Evolutionary conservation across 2,329 filamentous ascomycete genomes (phyloP).

Genomic region (Phyllosticta citribraziliensis): DNA sequence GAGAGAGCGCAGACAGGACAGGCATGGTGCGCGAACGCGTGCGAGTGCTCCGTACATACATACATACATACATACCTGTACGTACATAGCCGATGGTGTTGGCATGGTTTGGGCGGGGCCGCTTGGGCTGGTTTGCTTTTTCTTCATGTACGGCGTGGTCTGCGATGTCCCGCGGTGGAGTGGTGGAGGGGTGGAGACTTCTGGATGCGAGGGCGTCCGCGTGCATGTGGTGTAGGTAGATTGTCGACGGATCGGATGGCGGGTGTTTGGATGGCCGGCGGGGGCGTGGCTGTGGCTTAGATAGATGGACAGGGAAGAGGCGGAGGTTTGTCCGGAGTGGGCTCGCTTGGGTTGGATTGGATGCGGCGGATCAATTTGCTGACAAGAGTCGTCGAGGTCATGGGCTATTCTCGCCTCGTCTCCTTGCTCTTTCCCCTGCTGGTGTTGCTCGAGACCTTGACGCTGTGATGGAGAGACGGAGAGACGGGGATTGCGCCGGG

Average conservation of each 20-base stretch:
- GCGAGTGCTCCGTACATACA: not conserved
- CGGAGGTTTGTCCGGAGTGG: not conserved
- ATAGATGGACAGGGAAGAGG: not conserved
- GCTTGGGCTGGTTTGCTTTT: not conserved
- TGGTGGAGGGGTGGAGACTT: not conserved
- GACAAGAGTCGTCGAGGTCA: too few relatives aligned
- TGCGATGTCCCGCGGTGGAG: not conserved
- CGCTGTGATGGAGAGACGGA: not conserved
- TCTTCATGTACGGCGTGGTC: not conserved
- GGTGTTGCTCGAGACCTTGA: too few relatives aligned
- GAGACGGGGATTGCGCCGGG: not conserved
- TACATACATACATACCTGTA: not conserved
- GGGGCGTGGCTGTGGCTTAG: not conserved
- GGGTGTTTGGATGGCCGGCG: not conserved
- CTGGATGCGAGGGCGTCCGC: not conserved
- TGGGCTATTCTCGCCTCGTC: too few relatives aligned
- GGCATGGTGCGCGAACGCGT: not conserved
- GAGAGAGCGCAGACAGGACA: too few relatives aligned
- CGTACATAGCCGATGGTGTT: not conserved
- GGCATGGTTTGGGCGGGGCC: not conserved
- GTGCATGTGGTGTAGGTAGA: not conserved
- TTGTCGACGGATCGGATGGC: not conserved
- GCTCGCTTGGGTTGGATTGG: not conserved
- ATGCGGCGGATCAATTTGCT: too few relatives aligned
- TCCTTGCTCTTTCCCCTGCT: too few relatives aligned